Evolutionary conservation across 176 grass and related monocot genomes (phyloP).

Genomic region (Oryza meyeriana): DNA sequence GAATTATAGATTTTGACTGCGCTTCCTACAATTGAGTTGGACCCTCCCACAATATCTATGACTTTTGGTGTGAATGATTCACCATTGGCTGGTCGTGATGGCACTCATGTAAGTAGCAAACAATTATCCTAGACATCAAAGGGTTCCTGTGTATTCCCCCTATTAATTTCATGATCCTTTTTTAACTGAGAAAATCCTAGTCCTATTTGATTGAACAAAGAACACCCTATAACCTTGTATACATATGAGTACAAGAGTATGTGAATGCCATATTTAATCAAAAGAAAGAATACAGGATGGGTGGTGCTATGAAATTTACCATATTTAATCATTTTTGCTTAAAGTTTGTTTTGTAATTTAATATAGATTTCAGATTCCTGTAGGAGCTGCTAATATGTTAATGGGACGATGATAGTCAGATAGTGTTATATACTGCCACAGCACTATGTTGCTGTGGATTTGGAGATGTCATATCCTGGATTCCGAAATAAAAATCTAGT

Average conservation of each 20-base stretch:
- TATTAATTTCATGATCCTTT: background rate
- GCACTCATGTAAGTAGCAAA: conserved; percentile 76
- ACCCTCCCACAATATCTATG: conserved; percentile 99
- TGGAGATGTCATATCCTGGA: background rate
- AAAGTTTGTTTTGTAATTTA: background rate
- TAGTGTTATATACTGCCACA: background rate
- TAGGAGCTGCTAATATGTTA: background rate
- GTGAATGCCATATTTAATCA: background rate
- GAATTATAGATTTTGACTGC: conserved; percentile 76
- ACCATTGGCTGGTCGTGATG: conserved; percentile 82
- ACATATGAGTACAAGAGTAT: background rate
- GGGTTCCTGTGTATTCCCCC: background rate
- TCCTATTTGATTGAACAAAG: conserved; percentile 15
- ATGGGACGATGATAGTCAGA: conserved; percentile 3
- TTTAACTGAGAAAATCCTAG: background rate
- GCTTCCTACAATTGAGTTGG: conserved; percentile 86
- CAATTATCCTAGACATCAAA: conserved; percentile 6
- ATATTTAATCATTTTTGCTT: background rate
- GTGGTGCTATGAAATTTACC: background rate
- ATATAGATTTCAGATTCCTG: background rate
- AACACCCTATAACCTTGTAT: background rate
- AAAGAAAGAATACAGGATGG: background rate
- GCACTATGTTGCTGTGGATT: conserved; percentile 3
- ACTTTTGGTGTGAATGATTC: conserved; percentile 99
- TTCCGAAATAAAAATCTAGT: conserved; percentile 1